Base-by-base conservation (phyloP, 106 monocot genomes). In the Dioscorea alata region DNA sequence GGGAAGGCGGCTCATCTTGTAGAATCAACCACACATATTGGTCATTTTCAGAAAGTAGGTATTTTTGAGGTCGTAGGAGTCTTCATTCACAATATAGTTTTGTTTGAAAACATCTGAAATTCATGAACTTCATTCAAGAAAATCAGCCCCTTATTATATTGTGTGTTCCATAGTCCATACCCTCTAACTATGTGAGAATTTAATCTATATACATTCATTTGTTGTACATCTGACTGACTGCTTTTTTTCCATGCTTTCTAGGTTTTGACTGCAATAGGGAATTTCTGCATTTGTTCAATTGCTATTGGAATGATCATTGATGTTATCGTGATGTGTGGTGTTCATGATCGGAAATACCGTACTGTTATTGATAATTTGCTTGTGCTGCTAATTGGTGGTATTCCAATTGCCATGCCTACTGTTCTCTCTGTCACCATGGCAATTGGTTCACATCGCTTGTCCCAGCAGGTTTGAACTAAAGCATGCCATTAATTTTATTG, bases 1-100 rank as follows among this genome's bases (percentile, higher is more conserved):
- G 83, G 83, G 42, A 83, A 83, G 72, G 83, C 83, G 69, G 83
- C 83, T 48, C 79, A 83, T 83, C 83, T 83, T 23, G 83, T 83
- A 52, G 83, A 83, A 20, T 79, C 83, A 35, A 83, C 83, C 50
- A 73, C 72, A 50, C 83, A 83, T 75, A 62, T 83, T 76, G 83
- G 83, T 7, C 83, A 83, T 72, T 83, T 83, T 74, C 83, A 83
- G 71, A 79, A 79, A 79, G 83, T 79, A n/a, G 73, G 59, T 71
- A 18, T 67, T 6, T 33, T 42, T 42, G 42, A 42, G 19, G 35
- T 12, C 16, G 6, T 57, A 0, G 16, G 16, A 12, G 54, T 17
- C 21, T 32, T 65, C 16, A 49, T 24, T 1, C 10, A 21, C 2
- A 31, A 33, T 24, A 4, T 71, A 19, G n/a, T 23, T 21, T 19